A percentile compares a stretch with the other conserved stretches of the same genome.
phyloP scores from a whole-genome alignment of 1,139 yeast species.

The Pichia sp. region DNA sequence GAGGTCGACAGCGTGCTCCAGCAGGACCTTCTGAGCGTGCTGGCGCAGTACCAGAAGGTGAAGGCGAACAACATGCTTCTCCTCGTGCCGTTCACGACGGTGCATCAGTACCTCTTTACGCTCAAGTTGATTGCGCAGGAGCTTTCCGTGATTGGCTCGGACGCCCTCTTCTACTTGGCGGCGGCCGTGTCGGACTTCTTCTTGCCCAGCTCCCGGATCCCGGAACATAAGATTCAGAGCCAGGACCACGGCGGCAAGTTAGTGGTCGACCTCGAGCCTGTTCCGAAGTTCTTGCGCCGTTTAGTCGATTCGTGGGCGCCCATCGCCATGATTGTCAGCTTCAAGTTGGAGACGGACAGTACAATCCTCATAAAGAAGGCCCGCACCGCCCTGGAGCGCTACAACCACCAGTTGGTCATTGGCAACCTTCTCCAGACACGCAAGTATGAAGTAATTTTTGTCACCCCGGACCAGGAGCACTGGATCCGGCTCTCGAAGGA shows the following conservation, averaged over 20 bases:
- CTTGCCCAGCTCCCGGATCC: conserved; percentile 76
- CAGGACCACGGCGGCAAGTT: conserved; percentile 68
- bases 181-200: conserved; percentile 98
- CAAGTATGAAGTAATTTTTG: conserved; percentile 84
- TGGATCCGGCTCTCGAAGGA: conserved; percentile 53
- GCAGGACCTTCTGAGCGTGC: conserved; percentile 57
- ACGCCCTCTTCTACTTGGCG: conserved; percentile 79
- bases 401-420: conserved; percentile 89
- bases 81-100: conserved; percentile 86
- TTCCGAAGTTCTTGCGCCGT: conserved; percentile 85
- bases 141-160: conserved; percentile 48
- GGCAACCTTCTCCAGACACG: conserved; percentile 91
- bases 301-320: conserved; percentile 95
- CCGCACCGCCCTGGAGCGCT: conserved; percentile 68
- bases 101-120: conserved; percentile 87
- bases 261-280: conserved; percentile 88
- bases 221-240: conserved; percentile 93
- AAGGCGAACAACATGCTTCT: conserved; percentile 57
- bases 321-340: conserved; percentile 88
- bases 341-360: conserved; percentile 88
- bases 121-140: conserved; percentile 62
- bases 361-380: conserved; percentile 71
- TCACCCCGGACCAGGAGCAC: conserved; percentile 44
- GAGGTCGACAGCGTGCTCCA: conserved; percentile 60
- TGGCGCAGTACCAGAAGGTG: conserved; percentile 61